Base-by-base conservation (phyloP, 2,329 filamentous ascomycete genomes). In the Neonectria faginata region DNA sequence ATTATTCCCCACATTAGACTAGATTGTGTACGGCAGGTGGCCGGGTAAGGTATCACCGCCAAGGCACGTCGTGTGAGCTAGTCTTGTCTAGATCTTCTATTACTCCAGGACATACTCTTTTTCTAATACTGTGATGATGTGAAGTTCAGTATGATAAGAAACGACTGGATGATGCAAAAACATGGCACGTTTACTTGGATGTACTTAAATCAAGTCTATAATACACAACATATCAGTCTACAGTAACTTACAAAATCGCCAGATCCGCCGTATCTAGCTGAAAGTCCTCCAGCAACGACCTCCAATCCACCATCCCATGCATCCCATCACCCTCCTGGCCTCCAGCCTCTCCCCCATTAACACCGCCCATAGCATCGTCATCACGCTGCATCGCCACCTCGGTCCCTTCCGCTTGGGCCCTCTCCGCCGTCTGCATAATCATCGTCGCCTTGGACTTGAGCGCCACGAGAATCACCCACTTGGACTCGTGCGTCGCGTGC, bases 401-500 rank as follows among this genome's bases (percentile, higher is more conserved):
- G 6, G 62, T 57, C 9, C 36, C 50, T n/a, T 12, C 39, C 3
- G 9, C 12, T 16, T 18, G 8, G 5, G n/a, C 7, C 3, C 18
- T 16, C 8, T 31, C 42, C 1, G 51, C 51, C 7, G n/a, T 57
- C 16, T 73, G 67, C 16, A 75, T 68, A 4, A 75, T 63, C 3
- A 69, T 39, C 5, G 58, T 18, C 0, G 77, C 78, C 57, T 77
- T 77, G 3, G 73, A 70, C n/a, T 74, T 70, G 41, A 79, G 57
- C 3, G 74, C 74, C 11, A 65, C 69, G 2, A 79, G 68, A 1
- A 78, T 70, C 12, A 70, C 68, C 74, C 76, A 78, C 60, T 79
- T 79, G 14, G 74, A 60, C 1, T 70, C 73, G 7, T 57, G 57
- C 10, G 66, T 5, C 2, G 60, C 52, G 0, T 27, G 50, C 1